A percentile compares a stretch with the other conserved stretches of the same genome.
These are phyloP conservation scores for Tubosaeta brunneosetosa DNA, from an alignment of 768 basidiomycete genomes.

Conservation along the genomic window DNA sequence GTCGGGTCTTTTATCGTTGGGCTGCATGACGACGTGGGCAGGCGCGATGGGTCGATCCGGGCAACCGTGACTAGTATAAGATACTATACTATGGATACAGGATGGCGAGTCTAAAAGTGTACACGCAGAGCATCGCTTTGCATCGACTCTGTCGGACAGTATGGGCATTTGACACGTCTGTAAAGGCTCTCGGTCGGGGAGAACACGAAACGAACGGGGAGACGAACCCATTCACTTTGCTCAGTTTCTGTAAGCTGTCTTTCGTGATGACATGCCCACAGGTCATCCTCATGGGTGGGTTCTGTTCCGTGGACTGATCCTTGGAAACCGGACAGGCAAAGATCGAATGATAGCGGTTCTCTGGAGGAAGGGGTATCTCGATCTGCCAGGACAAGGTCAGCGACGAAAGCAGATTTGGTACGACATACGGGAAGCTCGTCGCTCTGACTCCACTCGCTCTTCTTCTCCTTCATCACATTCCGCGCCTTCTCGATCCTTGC, in stretches of 20 bases:
- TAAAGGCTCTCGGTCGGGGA: background rate
- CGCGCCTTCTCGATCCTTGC: conserved; percentile 92
- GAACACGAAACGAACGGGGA: conserved; percentile 8
- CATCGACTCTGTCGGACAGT: conserved; percentile 82
- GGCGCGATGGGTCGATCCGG: conserved; percentile 29
- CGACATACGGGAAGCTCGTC: conserved; percentile 77
- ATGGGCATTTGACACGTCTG: conserved; percentile 94
- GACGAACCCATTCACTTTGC: conserved; percentile 76
- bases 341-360: conserved; percentile 92
- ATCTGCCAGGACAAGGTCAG: conserved; percentile 50
- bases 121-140: conserved; percentile 55
- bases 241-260: conserved; percentile 85
- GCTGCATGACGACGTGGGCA: conserved; percentile 3
- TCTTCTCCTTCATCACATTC: conserved; percentile 87
- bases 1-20: conserved; percentile 12
- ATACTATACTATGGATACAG: conserved; percentile 7
- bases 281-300: conserved; percentile 96
- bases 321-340: conserved; percentile 98
- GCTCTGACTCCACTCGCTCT: conserved; percentile 88
- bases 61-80: background rate
- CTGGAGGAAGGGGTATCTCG: conserved; percentile 82
- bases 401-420: background rate
- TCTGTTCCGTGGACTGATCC: conserved; percentile 88
- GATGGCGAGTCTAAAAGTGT: conserved; percentile 45
- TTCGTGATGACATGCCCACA: conserved; percentile 96